phyloP scores from a whole-genome alignment of 441 rosid species.

The Gossypium davidsonii region DNA sequence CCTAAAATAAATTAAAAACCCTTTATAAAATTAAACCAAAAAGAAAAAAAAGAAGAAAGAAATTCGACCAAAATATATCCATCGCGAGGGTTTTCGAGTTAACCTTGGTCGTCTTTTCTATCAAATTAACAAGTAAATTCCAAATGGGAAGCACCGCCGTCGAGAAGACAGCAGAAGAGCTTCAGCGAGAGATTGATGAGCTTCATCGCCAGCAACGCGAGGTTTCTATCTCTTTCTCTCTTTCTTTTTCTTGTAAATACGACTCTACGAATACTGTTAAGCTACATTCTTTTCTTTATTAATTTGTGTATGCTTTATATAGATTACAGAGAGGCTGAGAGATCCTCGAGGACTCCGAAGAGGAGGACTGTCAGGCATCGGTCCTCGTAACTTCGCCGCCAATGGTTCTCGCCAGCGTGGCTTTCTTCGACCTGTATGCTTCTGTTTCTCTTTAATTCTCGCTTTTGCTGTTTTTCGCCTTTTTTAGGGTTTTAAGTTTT shows the following conservation, averaged over 20 bases:
- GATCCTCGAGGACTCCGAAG: slow-evolving; percentile 94
- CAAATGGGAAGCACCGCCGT: slow-evolving; percentile 55
- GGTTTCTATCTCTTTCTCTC: slow-evolving; percentile 31
- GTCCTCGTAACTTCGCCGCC: slow-evolving; percentile 50
- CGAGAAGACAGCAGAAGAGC: slow-evolving; percentile 76
- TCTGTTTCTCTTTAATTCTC: not conserved
- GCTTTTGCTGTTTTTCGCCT: not conserved
- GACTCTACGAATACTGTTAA: not conserved
- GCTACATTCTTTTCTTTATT: not conserved
- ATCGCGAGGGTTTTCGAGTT: not conserved
- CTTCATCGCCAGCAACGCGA: slow-evolving; percentile 90
- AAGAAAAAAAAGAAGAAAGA: not conserved
- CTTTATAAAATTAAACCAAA: not conserved
- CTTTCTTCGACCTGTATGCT: slow-evolving; percentile 54
- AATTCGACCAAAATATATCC: not conserved
- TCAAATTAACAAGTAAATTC: not conserved
- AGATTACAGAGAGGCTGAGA: slow-evolving; percentile 86
- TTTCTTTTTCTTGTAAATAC: not conserved
- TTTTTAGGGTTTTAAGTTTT: not conserved
- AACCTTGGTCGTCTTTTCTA: not conserved
- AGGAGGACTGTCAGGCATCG: slow-evolving; percentile 43
- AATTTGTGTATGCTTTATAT: slow-evolving; percentile 6
- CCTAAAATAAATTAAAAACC: not conserved
- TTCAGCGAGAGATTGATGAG: slow-evolving; percentile 81
- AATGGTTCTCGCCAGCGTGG: slow-evolving; percentile 59